Evolutionary conservation across 768 basidiomycete genomes (phyloP).

Genomic region (Mycena rebaudengoi): DNA sequence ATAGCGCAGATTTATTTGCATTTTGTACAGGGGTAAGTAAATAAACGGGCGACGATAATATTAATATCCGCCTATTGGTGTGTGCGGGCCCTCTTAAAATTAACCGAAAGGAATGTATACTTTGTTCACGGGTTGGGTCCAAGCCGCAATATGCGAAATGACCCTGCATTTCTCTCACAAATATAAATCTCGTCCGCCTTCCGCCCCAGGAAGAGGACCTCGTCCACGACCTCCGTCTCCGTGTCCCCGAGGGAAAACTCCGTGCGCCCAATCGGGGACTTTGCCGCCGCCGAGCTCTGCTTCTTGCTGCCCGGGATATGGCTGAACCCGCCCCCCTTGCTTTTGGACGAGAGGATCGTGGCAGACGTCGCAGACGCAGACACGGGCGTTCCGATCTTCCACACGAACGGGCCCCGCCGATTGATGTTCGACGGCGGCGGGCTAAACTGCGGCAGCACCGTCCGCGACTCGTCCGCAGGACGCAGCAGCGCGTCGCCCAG

Average conservation of each 20-base stretch:
- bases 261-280: constrained; percentile 54
- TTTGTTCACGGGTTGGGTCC: constrained; percentile 51
- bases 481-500: constrained; percentile 80
- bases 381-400: constrained; percentile 83
- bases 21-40: constrained; percentile 24
- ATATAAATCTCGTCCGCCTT: constrained; percentile 81
- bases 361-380: constrained; percentile 48
- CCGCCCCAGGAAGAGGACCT: constrained; percentile 84
- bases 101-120: constrained; percentile 25
- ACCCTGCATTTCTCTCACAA: constrained; percentile 77
- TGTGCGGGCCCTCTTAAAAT: constrained; percentile 22
- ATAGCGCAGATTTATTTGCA: constrained; percentile 5
- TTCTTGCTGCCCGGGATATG: constrained; percentile 59
- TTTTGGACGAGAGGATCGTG: constrained; percentile 50
- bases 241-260: constrained; percentile 61
- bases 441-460: constrained; percentile 73
- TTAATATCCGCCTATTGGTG: background rate
- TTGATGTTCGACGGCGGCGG: constrained; percentile 68
- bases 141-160: constrained; percentile 80
- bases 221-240: constrained; percentile 65
- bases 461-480: constrained; percentile 84
- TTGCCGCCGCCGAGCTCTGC: constrained; percentile 53
- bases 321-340: constrained; percentile 45
- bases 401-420: constrained; percentile 78
- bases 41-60: constrained; percentile 27